Evolutionary conservation across 805 yeast genomes (phyloP).

Genomic region (Wickerhamomyces kurtzmanii): DNA sequence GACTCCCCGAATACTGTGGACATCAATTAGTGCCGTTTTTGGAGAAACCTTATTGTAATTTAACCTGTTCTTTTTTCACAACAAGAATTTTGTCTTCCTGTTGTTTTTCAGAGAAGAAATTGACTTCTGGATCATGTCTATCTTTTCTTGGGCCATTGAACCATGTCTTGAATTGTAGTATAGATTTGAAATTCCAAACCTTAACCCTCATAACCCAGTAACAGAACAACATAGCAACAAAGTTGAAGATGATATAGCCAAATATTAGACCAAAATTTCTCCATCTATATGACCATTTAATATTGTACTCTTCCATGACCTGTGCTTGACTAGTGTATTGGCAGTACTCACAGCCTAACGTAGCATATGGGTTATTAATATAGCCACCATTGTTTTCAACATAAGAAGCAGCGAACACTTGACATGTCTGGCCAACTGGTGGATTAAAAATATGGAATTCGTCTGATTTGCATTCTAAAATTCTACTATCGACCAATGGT

Average conservation of each 20-base stretch:
- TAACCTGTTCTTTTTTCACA: no score
- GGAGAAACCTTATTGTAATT: no score
- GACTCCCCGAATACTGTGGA: no score
- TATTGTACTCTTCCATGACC: no score
- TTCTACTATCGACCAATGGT: constrained; percentile 36
- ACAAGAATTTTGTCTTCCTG: no score
- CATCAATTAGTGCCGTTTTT: no score
- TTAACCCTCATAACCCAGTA: constrained; percentile 27
- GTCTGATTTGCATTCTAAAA: constrained; percentile 34
- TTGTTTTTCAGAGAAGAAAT: constrained; percentile 28
- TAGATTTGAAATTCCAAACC: constrained; percentile 22
- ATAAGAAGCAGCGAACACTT: constrained; percentile 36
- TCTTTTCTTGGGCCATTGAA: constrained; percentile 30
- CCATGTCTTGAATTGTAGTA: constrained; percentile 28
- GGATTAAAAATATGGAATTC: constrained; percentile 46
- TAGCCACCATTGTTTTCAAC: constrained; percentile 45
- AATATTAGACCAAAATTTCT: constrained; percentile 50
- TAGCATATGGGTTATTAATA: constrained; percentile 39
- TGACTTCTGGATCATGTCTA: constrained; percentile 36
- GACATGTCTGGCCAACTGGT: constrained; percentile 58
- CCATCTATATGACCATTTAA: no score
- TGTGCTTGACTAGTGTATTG: no score
- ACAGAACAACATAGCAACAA: constrained; percentile 26
- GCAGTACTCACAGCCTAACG: constrained; percentile 41
- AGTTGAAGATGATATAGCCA: constrained; percentile 28